Evolutionary conservation across 768 basidiomycete genomes (phyloP).

Genomic region (Postia placenta): DNA sequence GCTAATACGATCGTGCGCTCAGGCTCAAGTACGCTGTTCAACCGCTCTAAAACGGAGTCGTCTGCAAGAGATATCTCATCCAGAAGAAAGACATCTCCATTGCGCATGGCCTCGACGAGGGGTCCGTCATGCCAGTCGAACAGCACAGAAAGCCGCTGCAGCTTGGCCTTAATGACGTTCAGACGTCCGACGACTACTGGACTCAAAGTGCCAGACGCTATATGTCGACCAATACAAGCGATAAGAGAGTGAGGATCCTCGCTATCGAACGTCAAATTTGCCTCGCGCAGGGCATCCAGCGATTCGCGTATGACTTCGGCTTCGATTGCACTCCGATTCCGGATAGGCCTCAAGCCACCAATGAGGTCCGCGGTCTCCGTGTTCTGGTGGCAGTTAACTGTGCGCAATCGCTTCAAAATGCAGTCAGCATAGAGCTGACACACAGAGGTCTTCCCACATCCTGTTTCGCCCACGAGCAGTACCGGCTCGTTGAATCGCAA

Average conservation of each 20-base stretch:
- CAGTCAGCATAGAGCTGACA: conserved; percentile 84
- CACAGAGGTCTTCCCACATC: conserved; percentile 95
- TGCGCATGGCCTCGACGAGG: conserved; percentile 86
- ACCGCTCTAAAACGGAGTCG: conserved; percentile 93
- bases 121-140: conserved; percentile 99
- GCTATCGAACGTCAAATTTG: conserved; percentile 25
- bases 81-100: conserved; percentile 80
- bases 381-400: conserved; percentile 95
- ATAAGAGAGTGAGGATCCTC: conserved; percentile 23
- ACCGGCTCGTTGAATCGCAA: conserved; percentile 90
- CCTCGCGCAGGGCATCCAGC: conserved; percentile 31
- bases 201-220: conserved; percentile 26
- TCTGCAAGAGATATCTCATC: conserved; percentile 98
- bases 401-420: conserved; percentile 50
- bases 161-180: conserved; percentile 35
- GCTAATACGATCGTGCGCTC: conserved; percentile 85
- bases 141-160: conserved; percentile 58
- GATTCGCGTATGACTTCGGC: conserved; percentile 44
- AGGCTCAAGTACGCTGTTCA: conserved; percentile 97
- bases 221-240: conserved; percentile 17
- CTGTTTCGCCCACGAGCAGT: conserved; percentile 93
- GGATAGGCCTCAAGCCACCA: conserved; percentile 84
- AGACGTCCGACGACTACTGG: conserved; percentile 28
- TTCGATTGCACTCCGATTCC: conserved; percentile 60
- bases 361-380: conserved; percentile 97